Evolutionary conservation across 768 basidiomycete genomes (phyloP).

Genomic region (Cyclocybe cylindracea): DNA sequence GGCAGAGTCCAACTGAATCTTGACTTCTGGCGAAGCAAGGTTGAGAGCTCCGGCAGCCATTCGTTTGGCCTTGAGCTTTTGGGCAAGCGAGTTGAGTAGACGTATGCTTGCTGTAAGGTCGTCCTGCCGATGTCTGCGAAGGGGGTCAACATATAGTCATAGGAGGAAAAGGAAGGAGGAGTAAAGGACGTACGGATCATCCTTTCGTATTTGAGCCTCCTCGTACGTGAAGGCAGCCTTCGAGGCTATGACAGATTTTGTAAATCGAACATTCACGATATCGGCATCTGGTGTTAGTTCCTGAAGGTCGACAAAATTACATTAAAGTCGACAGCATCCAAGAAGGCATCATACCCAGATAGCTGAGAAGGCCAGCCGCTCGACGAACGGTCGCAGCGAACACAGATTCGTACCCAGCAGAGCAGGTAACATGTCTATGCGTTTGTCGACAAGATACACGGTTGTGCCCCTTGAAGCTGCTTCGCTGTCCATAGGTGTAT

Average conservation of each 20-base stretch:
- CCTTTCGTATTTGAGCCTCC: conserved; percentile 92
- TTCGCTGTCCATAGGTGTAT: conserved; percentile 95
- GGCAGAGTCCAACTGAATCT: conserved; percentile 90
- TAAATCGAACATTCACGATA: conserved; percentile 88
- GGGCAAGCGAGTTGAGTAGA: conserved; percentile 83
- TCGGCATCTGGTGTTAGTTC: conserved; percentile 88
- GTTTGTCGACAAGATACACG: conserved; percentile 97
- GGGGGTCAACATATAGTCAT: background rate
- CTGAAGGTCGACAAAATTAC: conserved; percentile 40
- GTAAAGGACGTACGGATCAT: conserved; percentile 68
- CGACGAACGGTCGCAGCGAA: conserved; percentile 88
- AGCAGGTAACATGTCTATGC: conserved; percentile 96
- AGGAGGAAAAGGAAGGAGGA: background rate
- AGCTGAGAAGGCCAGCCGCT: conserved; percentile 91
- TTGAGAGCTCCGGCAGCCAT: conserved; percentile 98
- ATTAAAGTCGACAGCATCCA: background rate
- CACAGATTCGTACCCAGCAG: conserved; percentile 95
- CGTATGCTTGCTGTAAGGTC: conserved; percentile 84
- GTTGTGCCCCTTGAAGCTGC: conserved; percentile 96
- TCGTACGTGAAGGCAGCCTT: conserved; percentile 98
- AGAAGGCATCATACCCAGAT: conserved; percentile 74
- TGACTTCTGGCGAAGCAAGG: conserved; percentile 97
- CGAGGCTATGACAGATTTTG: conserved; percentile 95
- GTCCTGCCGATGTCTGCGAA: conserved; percentile 68
- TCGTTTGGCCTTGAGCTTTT: conserved; percentile 78